Conservation (phyloP, 495 filamentous ascomycete genomes). For the Neurospora sp. region DNA sequence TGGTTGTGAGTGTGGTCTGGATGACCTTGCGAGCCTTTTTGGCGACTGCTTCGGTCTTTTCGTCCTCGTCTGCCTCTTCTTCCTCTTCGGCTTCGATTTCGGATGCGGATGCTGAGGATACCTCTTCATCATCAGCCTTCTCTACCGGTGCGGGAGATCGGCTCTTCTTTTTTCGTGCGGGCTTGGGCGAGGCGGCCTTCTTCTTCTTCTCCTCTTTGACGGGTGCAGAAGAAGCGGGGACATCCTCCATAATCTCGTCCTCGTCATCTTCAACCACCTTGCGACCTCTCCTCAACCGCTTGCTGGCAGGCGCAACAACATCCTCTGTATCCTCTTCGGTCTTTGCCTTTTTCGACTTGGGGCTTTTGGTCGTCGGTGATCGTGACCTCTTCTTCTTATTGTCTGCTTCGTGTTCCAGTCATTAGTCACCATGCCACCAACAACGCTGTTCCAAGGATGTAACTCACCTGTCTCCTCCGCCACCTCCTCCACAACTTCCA, state of each 20-base stretch:
- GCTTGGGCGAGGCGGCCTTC: conserved; percentile 10
- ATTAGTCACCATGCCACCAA: neutral
- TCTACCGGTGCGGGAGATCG: conserved; percentile 7
- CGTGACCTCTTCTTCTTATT: conserved; percentile 31
- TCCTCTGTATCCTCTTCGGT: conserved; percentile 33
- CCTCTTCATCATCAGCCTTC: conserved; percentile 31
- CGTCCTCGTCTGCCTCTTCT: conserved; percentile 48
- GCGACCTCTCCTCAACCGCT: conserved; percentile 36
- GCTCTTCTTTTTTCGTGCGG: conserved; percentile 12
- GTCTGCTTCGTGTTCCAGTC: conserved; percentile 8
- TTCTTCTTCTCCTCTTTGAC: conserved; percentile 12
- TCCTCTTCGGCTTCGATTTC: conserved; percentile 44
- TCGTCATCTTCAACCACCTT: conserved; percentile 32
- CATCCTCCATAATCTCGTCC: conserved; percentile 31
- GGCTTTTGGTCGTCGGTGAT: conserved; percentile 3
- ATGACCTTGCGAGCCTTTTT: conserved; percentile 73
- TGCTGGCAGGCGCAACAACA: conserved; percentile 42
- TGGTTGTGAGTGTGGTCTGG: conserved; percentile 60
- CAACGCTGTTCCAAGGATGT: neutral
- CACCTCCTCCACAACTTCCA: conserved; percentile 7
- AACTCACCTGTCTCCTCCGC: neutral
- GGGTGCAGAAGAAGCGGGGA: conserved; percentile 4
- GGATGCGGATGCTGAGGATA: conserved; percentile 44
- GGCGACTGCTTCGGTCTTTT: conserved; percentile 64
- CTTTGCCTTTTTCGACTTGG: conserved; percentile 14